Percentiles rank a stretch among this genome's conserved stretches.
phyloP scores from a whole-genome alignment of 116 monocot genomes.

The Iris pallida region DNA sequence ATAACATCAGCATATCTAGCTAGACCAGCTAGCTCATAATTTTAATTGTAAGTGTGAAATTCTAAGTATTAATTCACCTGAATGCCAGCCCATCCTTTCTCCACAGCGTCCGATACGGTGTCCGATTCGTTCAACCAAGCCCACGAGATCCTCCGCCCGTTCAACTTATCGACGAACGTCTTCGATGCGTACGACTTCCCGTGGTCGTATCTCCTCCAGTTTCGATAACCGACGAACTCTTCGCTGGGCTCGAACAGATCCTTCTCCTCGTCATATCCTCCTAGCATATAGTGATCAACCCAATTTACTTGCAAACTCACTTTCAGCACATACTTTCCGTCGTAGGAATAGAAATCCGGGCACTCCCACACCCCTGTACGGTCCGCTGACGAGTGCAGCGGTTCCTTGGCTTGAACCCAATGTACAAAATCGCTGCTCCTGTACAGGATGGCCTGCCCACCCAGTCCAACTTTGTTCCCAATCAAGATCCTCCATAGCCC shows the following conservation, averaged over 20 bases:
- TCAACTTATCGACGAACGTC: constrained; percentile 28
- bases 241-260: constrained; percentile 29
- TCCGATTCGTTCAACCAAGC: constrained; percentile 49
- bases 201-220: constrained; percentile 41
- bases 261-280: constrained; percentile 19
- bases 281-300: constrained; percentile 42
- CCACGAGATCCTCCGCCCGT: constrained; percentile 30
- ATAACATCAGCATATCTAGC: not conserved
- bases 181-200: constrained; percentile 58
- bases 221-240: constrained; percentile 6
- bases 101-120: constrained; percentile 16
- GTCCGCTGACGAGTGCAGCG: constrained; percentile 38
- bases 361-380: constrained; percentile 77
- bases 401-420: constrained; percentile 43
- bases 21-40: too few relatives aligned
- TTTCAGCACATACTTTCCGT: constrained; percentile 48
- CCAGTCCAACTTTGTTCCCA: constrained; percentile 1
- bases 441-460: constrained; percentile 22
- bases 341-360: constrained; percentile 56
- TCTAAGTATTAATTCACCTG: too few relatives aligned
- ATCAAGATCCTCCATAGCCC: constrained; percentile 21
- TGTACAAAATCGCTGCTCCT: constrained; percentile 59
- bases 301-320: constrained; percentile 22
- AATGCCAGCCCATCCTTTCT: constrained; percentile 58
- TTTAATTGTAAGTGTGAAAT: too few relatives aligned